Evolutionary conservation across 257 asterid genomes (phyloP), one percentile per base, ranked within the genome.

Genomic region (Scutellaria galericulata): DNA sequence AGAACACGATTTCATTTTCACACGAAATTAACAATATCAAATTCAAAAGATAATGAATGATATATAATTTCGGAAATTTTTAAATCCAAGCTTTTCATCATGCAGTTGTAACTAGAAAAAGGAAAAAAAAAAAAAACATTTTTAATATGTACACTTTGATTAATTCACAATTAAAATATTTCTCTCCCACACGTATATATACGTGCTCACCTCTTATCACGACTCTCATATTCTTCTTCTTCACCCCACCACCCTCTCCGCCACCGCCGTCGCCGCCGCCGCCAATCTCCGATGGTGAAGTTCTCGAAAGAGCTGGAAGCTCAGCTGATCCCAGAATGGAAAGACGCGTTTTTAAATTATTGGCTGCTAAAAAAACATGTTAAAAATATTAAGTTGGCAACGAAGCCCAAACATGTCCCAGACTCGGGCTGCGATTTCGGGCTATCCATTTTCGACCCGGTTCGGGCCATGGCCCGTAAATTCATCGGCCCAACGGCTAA

Each of bases 321-420:
- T 7, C 92, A 90, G 53, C 89, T 90, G 52, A 90, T 90, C 9
- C 97, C 97, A 14, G 97, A 90, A 76, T 90, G 97, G 97, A 90
- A 87, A 18, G 92, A 90, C 10, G 97, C 96, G 2, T 88, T 88
- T 70, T 86, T 90, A 2, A 82, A 90, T 48, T 90, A 90, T 39
- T 88, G 97, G 93, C 83, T 72, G 14, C 87, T 90, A 1, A 90
- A 90, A 75, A 90, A 90, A 75, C 88, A 88, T 22, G 83, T 90
- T 51, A 90, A 87, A 81, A 88, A 75, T 52, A 77, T 90, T 7
- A 90, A 84, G 80, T 47, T 85, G 53, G 81, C 92, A 2, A 83
- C 77, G 73, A 76, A 76, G 65, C 12, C 87, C 2, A 82, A 83
- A 1, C 85, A 73, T 20, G 72, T 64, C 50, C 80, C 70, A 0